Base-by-base conservation (phyloP, 164 flowering plant species). In the Dillenia turbinata region DNA sequence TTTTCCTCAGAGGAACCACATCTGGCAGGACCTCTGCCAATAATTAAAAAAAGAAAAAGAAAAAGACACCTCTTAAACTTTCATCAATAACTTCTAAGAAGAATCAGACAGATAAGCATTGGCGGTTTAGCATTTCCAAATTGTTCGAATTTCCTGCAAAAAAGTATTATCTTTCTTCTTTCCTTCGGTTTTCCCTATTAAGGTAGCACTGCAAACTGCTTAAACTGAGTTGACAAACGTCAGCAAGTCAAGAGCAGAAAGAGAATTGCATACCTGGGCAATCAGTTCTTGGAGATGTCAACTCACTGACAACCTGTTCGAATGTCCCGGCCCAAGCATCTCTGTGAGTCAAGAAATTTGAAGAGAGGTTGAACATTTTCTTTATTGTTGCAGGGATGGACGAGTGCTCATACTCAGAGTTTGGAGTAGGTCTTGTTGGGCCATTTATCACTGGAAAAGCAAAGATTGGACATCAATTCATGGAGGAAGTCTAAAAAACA, bases 281-380 rank as follows among this genome's bases (percentile, higher is more conserved):
- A 72, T 87, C 92, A 16, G 89, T 84, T 75, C 99, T 77, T 16
- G 99, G 99, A 45, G 88, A 79, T 33, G 82, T 67, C 51, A 90
- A 56, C 51, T 79, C 70, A 12, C 81, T 78, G 14, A 87, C 81
- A 49, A 94, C 80, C 14, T 76, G 77, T 75, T 94, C 99, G 65
- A 94, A 94, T 8, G 99, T 94, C 45, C 95, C 96, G 33, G 99
- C 99, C 99, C 99, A 94, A 46, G 97, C 93, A 77, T 91, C 99
- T 78, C 99, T 85, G 71, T 85, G 80, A 43, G 97, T 94, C 68
- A 94, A 72, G 84, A 85, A 94, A 62, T 89, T 85, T 43, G 99
- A 91, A 24, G 82, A 58, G 47, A 94, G 88, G 65, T 88, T 89
- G 85, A 91, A 91, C 60, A 94, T 81, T 71, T 89, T 91, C 90